A percentile compares a stretch with the other conserved stretches of the same genome.
phyloP scores from a whole-genome alignment of 2,329 filamentous ascomycete species.

The Ceratocystis destructans region DNA sequence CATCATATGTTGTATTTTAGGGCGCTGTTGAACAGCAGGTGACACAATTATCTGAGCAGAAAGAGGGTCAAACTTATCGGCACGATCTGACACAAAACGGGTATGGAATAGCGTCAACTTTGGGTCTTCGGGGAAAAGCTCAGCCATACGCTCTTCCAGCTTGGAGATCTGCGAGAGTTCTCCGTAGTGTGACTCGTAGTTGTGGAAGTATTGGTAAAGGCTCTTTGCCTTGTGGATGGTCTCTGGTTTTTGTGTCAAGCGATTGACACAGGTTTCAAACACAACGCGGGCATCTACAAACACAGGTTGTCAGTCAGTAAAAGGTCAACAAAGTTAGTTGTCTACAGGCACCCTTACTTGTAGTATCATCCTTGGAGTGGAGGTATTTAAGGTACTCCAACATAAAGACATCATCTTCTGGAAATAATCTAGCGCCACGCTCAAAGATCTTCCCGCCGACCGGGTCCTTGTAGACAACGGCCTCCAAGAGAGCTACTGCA shows the following conservation, averaged over 20 bases:
- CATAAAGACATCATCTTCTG: slow-evolving; percentile 83
- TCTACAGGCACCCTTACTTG: slow-evolving; percentile 48
- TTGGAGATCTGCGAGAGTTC: slow-evolving; percentile 83
- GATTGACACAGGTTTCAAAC: slow-evolving; percentile 85
- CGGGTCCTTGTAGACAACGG: slow-evolving; percentile 87
- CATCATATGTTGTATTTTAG: slow-evolving; percentile 35
- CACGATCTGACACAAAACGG: slow-evolving; percentile 50
- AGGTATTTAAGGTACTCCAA: slow-evolving; percentile 93
- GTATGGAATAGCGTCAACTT: slow-evolving; percentile 60
- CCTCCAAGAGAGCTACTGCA: slow-evolving; percentile 82
- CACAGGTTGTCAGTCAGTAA: slow-evolving; percentile 17
- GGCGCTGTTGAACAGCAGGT: slow-evolving; percentile 60
- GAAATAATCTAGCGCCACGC: slow-evolving; percentile 81
- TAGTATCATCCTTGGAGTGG: slow-evolving; percentile 81
- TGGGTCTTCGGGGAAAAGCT: slow-evolving; percentile 83
- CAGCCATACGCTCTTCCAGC: slow-evolving; percentile 81
- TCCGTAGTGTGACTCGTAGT: slow-evolving; percentile 87
- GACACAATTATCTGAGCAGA: slow-evolving; percentile 72
- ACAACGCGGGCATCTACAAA: slow-evolving; percentile 74
- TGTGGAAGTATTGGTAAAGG: slow-evolving; percentile 83
- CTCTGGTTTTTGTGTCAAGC: slow-evolving; percentile 64
- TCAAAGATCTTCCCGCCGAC: slow-evolving; percentile 94
- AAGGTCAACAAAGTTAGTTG: slow-evolving; percentile 19
- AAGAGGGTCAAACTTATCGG: slow-evolving; percentile 62
- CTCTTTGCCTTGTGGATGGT: slow-evolving; percentile 62